phyloP scores from a whole-genome alignment of 2,329 filamentous ascomycete species.

The Aaosphaeria pasadenensis region DNA sequence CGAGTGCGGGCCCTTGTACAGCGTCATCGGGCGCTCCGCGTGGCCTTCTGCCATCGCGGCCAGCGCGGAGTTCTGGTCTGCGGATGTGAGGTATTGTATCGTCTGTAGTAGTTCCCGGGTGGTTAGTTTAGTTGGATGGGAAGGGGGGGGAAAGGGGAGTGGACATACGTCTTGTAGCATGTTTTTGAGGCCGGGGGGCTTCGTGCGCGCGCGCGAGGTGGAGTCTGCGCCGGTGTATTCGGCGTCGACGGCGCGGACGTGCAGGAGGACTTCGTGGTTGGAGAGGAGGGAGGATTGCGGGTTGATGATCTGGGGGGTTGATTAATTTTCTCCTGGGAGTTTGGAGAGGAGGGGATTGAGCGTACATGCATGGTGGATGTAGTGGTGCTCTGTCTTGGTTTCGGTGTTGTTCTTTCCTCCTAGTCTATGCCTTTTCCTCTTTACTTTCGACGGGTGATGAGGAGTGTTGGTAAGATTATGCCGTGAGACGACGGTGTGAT shows the following conservation, averaged over 20 bases:
- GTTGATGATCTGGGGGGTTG: too few species aligned
- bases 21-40: constrained; percentile 26
- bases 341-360: too few species aligned
- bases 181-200: constrained; percentile 56
- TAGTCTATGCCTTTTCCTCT: too few species aligned
- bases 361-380: too few species aligned
- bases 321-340: too few species aligned
- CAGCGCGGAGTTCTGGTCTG: constrained; percentile 14
- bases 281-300: constrained; percentile 64
- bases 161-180: constrained; percentile 61
- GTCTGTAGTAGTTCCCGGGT: not conserved
- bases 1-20: constrained; percentile 30
- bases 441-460: too few species aligned
- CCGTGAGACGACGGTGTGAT: too few species aligned
- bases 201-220: constrained; percentile 19
- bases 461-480: too few species aligned
- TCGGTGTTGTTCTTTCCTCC: too few species aligned
- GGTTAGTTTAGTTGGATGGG: not conserved
- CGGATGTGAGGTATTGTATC: constrained; percentile 38
- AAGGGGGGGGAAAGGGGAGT: not conserved
- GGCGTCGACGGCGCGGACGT: constrained; percentile 30
- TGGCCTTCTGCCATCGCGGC: constrained; percentile 13
- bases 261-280: constrained; percentile 67
- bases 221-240: constrained; percentile 32
- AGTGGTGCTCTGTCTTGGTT: too few species aligned